Evolutionary conservation across 179 eudicot species (phyloP).

Genomic region (Pouteria campechiana): DNA sequence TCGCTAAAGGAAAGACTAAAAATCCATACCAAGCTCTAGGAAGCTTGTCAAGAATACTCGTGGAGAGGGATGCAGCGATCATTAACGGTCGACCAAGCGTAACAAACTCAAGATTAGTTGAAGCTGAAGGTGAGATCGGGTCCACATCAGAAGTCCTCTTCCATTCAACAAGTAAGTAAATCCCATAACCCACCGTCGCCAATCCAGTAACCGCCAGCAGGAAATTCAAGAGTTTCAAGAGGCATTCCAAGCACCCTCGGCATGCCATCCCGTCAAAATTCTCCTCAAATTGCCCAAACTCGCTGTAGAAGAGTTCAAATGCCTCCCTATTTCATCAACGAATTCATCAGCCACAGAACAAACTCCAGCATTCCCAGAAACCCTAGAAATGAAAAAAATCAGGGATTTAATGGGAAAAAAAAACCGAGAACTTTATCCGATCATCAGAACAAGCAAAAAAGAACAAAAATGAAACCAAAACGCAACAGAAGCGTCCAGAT

Average conservation of each 20-base stretch:
- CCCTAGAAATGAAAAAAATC: no score
- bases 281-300: no score
- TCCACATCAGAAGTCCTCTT: slow-evolving; percentile 26
- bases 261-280: slow-evolving; percentile 53
- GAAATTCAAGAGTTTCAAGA: slow-evolving; percentile 80
- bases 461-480: no score
- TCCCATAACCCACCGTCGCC: slow-evolving; percentile 84
- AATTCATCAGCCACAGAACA: no score
- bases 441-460: no score
- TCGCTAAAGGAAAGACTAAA: no score
- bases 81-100: slow-evolving; percentile 83
- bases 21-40: slow-evolving; percentile 79
- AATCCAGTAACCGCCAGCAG: slow-evolving; percentile 65
- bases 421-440: no score
- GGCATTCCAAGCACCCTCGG: slow-evolving; percentile 70
- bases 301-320: no score
- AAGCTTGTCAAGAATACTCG: slow-evolving; percentile 49
- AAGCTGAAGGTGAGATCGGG: slow-evolving; percentile 21
- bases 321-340: no score
- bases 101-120: slow-evolving; percentile 30
- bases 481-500: no score
- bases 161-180: slow-evolving; percentile 82
- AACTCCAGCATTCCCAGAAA: no score
- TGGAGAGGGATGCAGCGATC: slow-evolving; percentile 45
- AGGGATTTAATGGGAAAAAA: no score